phyloP scores from a whole-genome alignment of 108 stramenopile species.

The Nannochloropsis salina region DNA sequence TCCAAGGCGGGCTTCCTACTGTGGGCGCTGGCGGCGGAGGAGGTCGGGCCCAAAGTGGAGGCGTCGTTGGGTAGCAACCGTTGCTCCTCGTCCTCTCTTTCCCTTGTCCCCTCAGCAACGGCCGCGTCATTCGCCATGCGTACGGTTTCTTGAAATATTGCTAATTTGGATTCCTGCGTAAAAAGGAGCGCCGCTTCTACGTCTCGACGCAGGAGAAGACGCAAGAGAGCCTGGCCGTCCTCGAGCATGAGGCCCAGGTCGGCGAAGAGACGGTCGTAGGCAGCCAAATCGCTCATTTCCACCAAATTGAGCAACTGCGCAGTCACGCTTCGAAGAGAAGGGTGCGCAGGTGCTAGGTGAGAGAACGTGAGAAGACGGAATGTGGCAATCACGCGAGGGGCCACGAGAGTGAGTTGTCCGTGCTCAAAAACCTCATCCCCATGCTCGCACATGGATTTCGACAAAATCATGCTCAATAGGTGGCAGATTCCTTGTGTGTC shows the following conservation, averaged over 20 bases:
- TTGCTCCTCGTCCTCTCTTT: no score
- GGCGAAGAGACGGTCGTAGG: background rate
- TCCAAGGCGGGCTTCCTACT: background rate
- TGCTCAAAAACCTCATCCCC: background rate
- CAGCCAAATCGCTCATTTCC: background rate
- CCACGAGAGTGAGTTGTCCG: background rate
- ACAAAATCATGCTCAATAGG: background rate
- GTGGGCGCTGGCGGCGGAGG: no score
- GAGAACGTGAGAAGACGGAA: background rate
- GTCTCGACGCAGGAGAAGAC: background rate
- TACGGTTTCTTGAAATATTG: background rate
- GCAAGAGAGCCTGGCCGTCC: background rate
- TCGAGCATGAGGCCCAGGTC: background rate
- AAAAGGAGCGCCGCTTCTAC: background rate
- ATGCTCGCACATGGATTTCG: background rate
- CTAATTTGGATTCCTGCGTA: background rate
- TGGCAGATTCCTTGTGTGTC: conserved; percentile 17
- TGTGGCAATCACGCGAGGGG: background rate
- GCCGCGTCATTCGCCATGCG: background rate
- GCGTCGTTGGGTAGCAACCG: no score
- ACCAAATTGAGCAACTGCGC: background rate
- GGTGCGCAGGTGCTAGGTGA: background rate
- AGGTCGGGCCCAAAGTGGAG: no score
- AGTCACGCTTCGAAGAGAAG: background rate
- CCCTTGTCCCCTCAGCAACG: no score